A percentile compares a stretch with the other conserved stretches of the same genome.
These are phyloP conservation scores for Trametes cinnabarina DNA, from an alignment of 768 basidiomycete species.

Conservation along the genomic window DNA sequence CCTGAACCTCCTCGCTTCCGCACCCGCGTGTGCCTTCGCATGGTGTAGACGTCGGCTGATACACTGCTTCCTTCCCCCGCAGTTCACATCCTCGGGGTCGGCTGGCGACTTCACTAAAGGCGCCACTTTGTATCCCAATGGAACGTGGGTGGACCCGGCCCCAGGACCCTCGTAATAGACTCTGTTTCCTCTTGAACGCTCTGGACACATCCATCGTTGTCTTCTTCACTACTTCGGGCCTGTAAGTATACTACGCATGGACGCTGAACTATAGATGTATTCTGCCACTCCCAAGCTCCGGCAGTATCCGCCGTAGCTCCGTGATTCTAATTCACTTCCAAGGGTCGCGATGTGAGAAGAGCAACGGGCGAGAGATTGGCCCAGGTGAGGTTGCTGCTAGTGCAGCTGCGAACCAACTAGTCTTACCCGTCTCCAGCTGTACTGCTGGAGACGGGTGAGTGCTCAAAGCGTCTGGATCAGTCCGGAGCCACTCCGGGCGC, in stretches of 20 bases:
- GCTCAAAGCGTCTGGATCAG: neutral
- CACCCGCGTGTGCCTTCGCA: neutral
- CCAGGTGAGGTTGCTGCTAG: too few relatives aligned
- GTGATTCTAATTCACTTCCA: neutral
- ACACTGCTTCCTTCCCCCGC: conserved; percentile 11
- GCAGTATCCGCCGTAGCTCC: conserved; percentile 3
- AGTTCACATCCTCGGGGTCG: conserved; percentile 46
- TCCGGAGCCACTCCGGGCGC: conserved; percentile 7
- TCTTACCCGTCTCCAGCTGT: neutral
- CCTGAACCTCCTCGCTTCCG: neutral
- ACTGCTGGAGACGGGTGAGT: conserved; percentile 2
- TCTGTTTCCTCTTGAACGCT: neutral
- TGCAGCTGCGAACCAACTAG: neutral
- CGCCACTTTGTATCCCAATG: conserved; percentile 73
- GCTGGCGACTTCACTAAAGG: conserved; percentile 80
- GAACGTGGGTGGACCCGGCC: conserved; percentile 74
- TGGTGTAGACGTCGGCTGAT: conserved; percentile 4
- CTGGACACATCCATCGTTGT: neutral
- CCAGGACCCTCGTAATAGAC: conserved; percentile 54
- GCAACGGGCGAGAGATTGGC: neutral
- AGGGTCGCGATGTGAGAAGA: neutral
- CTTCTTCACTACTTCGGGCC: conserved; percentile 1
- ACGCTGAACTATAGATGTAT: conserved; percentile 16
- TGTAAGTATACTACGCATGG: conserved; percentile 9
- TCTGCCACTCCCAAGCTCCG: conserved; percentile 7